A percentile compares a stretch with the other conserved stretches of the same genome.
These are phyloP conservation scores for Cladosporium velox DNA, from an alignment of 2,329 filamentous ascomycete genomes.

Conservation along the genomic window DNA sequence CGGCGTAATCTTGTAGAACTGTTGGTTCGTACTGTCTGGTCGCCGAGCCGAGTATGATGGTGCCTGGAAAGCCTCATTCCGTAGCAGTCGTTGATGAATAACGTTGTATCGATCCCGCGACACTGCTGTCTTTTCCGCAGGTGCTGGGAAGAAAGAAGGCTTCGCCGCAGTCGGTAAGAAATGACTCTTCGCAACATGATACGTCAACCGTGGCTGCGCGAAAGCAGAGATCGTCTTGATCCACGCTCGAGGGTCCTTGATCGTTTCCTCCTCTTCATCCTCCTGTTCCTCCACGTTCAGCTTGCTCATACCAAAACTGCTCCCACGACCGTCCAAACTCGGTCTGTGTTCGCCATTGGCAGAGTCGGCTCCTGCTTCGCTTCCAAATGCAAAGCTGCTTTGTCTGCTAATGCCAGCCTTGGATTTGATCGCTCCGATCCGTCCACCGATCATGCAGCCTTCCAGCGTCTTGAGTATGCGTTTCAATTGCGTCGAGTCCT, in stretches of 20 bases:
- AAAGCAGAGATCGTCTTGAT: conserved; percentile 81
- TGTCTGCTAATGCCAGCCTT: conserved; percentile 56
- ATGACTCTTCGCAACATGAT: conserved; percentile 81
- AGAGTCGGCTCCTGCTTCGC: conserved; percentile 34
- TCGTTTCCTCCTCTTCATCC: conserved; percentile 60
- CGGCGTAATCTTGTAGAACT: conserved; percentile 84
- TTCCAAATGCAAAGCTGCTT: conserved; percentile 64
- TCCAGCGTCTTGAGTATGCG: conserved; percentile 82
- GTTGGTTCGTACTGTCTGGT: conserved; percentile 53
- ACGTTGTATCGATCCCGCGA: conserved; percentile 92
- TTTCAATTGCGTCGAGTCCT: conserved; percentile 71
- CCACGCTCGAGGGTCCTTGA: conserved; percentile 76
- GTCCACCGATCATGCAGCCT: conserved; percentile 85
- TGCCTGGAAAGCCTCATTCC: conserved; percentile 90
- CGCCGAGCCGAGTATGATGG: conserved; percentile 66
- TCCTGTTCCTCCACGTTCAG: conserved; percentile 56
- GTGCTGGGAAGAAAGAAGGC: conserved; percentile 62
- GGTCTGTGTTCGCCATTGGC: conserved; percentile 32
- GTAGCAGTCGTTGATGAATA: conserved; percentile 85
- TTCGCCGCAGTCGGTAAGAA: conserved; percentile 67
- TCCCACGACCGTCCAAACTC: conserved; percentile 55
- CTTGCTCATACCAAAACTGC: conserved; percentile 61
- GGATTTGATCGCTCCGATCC: conserved; percentile 55
- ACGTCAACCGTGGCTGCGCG: conserved; percentile 77
- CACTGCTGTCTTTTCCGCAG: conserved; percentile 77